Evolutionary conservation across 768 basidiomycete species (phyloP).

Genomic region (Suillus discolor): DNA sequence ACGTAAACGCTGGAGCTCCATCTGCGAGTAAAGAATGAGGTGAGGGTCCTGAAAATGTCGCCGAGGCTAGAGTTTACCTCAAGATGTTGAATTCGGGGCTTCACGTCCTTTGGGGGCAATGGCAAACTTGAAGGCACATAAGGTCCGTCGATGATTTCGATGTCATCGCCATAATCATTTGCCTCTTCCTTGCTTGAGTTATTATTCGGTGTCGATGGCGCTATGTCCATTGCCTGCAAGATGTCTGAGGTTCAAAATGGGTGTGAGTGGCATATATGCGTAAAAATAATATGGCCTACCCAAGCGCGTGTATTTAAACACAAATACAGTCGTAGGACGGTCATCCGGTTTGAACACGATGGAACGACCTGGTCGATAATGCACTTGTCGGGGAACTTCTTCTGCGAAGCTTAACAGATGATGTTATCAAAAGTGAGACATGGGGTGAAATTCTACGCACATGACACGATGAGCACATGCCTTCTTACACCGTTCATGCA

Average conservation of each 20-base stretch:
- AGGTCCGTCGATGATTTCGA: background rate
- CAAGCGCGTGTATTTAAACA: conserved; percentile 24
- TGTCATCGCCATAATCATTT: background rate
- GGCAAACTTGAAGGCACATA: background rate
- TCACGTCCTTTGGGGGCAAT: background rate
- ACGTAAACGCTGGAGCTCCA: conserved; percentile 23
- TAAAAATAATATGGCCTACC: conserved; percentile 11
- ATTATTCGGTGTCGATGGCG: conserved; percentile 3
- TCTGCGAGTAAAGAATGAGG: conserved; percentile 5
- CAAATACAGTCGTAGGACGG: conserved; percentile 16
- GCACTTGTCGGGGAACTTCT: background rate
- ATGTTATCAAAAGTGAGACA: background rate
- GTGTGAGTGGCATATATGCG: background rate
- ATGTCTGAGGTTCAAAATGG: conserved; percentile 13
- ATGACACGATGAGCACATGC: conserved; percentile 20
- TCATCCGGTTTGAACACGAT: background rate
- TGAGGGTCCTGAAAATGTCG: background rate
- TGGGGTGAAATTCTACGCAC: conserved; percentile 10
- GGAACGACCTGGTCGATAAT: background rate
- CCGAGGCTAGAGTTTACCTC: background rate
- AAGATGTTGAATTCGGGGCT: background rate
- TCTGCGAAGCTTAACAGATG: conserved; percentile 17
- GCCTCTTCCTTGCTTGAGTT: conserved; percentile 6
- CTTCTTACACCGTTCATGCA: conserved; percentile 27
- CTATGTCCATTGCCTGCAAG: conserved; percentile 24